These are phyloP conservation scores for Anisodus acutangulus DNA, from an alignment of 257 asterid species.

Conservation along the genomic window DNA sequence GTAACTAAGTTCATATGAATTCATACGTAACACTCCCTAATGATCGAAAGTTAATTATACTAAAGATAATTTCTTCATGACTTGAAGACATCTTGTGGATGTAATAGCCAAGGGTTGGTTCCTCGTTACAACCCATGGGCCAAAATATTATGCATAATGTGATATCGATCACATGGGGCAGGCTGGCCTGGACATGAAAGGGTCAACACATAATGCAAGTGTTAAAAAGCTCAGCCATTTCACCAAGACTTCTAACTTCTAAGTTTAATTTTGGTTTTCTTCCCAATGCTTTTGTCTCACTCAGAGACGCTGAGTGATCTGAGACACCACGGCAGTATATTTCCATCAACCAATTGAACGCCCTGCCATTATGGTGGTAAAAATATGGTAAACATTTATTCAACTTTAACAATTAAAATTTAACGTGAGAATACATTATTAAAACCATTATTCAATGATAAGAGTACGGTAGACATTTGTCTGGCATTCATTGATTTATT, in stretches of 20 bases:
- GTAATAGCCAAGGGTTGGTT: background rate
- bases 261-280: slow-evolving; percentile 9
- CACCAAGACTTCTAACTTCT: background rate
- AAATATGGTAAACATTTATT: background rate
- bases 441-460: background rate
- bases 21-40: background rate
- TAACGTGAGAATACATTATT: background rate
- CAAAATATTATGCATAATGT: background rate
- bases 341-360: background rate
- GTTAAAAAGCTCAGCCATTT: background rate
- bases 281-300: slow-evolving; percentile 11
- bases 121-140: background rate
- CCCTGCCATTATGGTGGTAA: background rate
- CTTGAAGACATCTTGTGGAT: background rate
- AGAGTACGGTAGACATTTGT: background rate
- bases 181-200: slow-evolving; percentile 29
- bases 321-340: background rate
- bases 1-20: no score
- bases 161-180: slow-evolving; percentile 14
- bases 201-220: slow-evolving; percentile 23
- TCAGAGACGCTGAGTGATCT: no score
- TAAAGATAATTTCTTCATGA: background rate
- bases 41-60: no score
- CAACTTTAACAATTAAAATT: background rate
- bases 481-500: background rate